phyloP scores from a whole-genome alignment of 495 filamentous ascomycete genomes.

The Rusavskia elegans region DNA sequence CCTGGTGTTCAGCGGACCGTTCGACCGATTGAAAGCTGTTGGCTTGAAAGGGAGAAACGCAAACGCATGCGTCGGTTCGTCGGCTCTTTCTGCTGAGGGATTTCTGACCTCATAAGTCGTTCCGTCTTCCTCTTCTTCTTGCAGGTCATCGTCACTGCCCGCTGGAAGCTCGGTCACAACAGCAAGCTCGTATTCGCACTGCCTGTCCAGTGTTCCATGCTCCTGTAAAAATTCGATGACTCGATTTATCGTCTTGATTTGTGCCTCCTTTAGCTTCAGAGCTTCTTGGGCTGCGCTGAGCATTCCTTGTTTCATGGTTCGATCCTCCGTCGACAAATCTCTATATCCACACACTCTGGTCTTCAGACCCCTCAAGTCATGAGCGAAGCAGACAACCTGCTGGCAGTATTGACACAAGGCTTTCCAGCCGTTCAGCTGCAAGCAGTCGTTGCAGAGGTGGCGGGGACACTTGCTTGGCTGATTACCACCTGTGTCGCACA shows the following conservation, averaged over 20 bases:
- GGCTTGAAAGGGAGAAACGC: conserved; percentile 20
- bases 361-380: conserved; percentile 44
- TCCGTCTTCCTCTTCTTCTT: conserved; percentile 5
- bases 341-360: conserved; percentile 42
- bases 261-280: not conserved
- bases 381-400: conserved; percentile 42
- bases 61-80: not conserved
- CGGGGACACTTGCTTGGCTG: conserved; percentile 36
- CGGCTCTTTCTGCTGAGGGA: conserved; percentile 24
- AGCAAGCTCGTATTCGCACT: not conserved
- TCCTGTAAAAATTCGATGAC: not conserved
- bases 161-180: not conserved
- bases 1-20: conserved; percentile 16
- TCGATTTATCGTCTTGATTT: conserved; percentile 7
- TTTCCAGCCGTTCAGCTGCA: conserved; percentile 41
- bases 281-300: not conserved
- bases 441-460: conserved; percentile 44
- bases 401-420: conserved; percentile 41
- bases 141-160: conserved; percentile 2
- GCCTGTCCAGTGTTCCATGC: not conserved
- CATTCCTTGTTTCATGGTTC: conserved; percentile 1
- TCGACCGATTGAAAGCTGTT: conserved; percentile 26
- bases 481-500: conserved; percentile 26
- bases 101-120: conserved; percentile 15
- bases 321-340: conserved; percentile 37